Evolutionary conservation across 768 basidiomycete species (phyloP), one percentile per base, ranked within the genome.

Genomic region (Lactarius indigo): DNA sequence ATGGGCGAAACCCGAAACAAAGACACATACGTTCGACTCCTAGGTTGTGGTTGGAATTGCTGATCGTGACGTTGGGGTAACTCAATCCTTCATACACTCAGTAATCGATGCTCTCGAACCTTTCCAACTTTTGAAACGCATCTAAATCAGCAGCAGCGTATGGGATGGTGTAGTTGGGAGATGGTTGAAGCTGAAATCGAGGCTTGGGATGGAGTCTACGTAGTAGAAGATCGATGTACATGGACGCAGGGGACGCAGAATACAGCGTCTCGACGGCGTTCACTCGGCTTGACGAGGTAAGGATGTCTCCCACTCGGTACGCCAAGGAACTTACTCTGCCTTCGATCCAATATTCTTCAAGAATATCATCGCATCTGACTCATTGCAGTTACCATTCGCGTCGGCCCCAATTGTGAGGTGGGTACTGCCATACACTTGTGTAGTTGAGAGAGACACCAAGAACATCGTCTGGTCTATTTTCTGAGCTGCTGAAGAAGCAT

Each of bases 191-290:
- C 15, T 59, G 68, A 52, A 75, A 61, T 10, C 73, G 59, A 28
- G 74, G 74, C 35, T 66, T 58, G 13, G 75, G 65, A 23, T 71
- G 62, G 18, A 44, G 57, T 23, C 42, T 50, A 1, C 86, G 85
- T n/a, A 87, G 78, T 1, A 62, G 66, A 2, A 85, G 82, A 70
- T 87, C 86, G 57, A 80, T 76, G 70, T 87, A 87, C 60, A 87
- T 72, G 61, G 85, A 75, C 5, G 81, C 74, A 13, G 79, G 86
- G 73, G 82, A 86, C 5, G 84, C 70, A 26, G 82, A 75, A 68
- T 77, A 83, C 26, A 84, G 76, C 30, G 85, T 84, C 64, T 88
- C 86, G 10, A 87, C 84, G 1, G 86, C 79, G 66, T 81, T 84
- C 7, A 77, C 78, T 30, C 66, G 61, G 35, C 54, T 68, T 20